Base-by-base conservation (phyloP, 371 early-diverging fungal species). In the Smittium culicis region DNA sequence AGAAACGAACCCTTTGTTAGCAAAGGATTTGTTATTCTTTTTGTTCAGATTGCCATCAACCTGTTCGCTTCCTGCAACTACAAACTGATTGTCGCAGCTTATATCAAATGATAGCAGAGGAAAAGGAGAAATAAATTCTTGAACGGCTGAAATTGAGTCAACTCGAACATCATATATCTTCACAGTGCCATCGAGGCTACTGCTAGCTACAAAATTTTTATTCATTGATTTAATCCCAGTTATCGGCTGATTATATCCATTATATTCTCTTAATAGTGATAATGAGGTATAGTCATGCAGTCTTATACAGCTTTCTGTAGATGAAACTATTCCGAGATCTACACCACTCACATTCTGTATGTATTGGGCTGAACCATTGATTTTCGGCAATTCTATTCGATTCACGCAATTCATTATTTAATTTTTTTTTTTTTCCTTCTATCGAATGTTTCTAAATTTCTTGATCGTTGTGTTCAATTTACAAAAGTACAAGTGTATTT, bases 321-420 rank as follows among this genome's bases (percentile, higher is more conserved):
- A 34, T 16, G 54, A 25, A 32, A 34, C 33, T 29, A 64, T 64
- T 27, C 54, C 45, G 20, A 30, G 25, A 11, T 45, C 54, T 35
- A 34, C 25, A 34, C 54, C 65, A 3, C 25, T 3, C 1, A 64
- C 35, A 35, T 34, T 45, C 27, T 64, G 65, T 8, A 64, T 45
- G 30, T 64, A 64, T 29, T 35, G 30, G 1, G 35, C 5, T 17
- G 24, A n/a, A 25, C 35, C 35, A 17, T 64, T 96, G 96, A 29
- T 80, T 83, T 59, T 92, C 94, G 14, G 80, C 85, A 54, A 90
- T 92, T 72, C 77, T 95, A 54, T 80, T 97, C 33, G 93, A 77
- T 96, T 59, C 85, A 88, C 69, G 85, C 93, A 8, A 94, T 89
- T 1, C 83, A 82, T 66, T 89, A 91, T 74, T 72, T 45, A 45